Percentiles rank a stretch among this genome's conserved stretches.
Conservation (phyloP, 2,329 filamentous ascomycete species). For the Xylaria digitata region DNA sequence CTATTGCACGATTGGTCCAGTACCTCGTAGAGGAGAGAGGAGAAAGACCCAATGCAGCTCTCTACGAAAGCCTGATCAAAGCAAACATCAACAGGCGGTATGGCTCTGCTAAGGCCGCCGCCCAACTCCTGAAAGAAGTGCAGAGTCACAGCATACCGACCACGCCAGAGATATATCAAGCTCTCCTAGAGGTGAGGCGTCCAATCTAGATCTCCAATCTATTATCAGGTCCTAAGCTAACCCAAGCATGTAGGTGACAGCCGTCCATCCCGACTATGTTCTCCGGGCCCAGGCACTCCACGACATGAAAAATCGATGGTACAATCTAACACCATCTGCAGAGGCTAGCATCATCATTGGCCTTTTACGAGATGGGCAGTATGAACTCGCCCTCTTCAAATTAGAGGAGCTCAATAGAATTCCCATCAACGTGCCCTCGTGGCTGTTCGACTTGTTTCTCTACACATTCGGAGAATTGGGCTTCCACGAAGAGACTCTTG, state of each 20-base stretch:
- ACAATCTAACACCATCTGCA: conserved; percentile 69
- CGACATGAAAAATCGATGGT: conserved; percentile 80
- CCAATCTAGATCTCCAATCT: conserved; percentile 15
- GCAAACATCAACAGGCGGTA: conserved; percentile 71
- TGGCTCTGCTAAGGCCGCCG: conserved; percentile 75
- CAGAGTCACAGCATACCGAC: conserved; percentile 67
- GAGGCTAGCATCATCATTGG: conserved; percentile 77
- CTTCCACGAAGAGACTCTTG: conserved; percentile 81
- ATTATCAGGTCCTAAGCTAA: conserved; percentile 19
- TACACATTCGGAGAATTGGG: conserved; percentile 76
- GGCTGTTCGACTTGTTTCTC: conserved; percentile 83
- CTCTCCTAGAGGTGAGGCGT: conserved; percentile 56
- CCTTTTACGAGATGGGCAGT: conserved; percentile 81
- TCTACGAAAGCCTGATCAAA: conserved; percentile 81
- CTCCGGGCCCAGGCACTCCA: conserved; percentile 76
- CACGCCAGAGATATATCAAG: conserved; percentile 76
- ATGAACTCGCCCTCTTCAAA: conserved; percentile 80
- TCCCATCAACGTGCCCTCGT: conserved; percentile 67
- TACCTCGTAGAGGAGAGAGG: conserved; percentile 68
- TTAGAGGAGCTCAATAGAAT: conserved; percentile 74
- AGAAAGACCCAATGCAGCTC: conserved; percentile 64
- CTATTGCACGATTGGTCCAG: conserved; percentile 61
- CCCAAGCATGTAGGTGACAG: conserved; percentile 65
- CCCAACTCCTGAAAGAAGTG: conserved; percentile 78
- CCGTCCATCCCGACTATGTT: conserved; percentile 87